Evolutionary conservation across 345 rosid genomes (phyloP), one percentile per base, ranked within the genome.

Genomic region (Populus euphratica): DNA sequence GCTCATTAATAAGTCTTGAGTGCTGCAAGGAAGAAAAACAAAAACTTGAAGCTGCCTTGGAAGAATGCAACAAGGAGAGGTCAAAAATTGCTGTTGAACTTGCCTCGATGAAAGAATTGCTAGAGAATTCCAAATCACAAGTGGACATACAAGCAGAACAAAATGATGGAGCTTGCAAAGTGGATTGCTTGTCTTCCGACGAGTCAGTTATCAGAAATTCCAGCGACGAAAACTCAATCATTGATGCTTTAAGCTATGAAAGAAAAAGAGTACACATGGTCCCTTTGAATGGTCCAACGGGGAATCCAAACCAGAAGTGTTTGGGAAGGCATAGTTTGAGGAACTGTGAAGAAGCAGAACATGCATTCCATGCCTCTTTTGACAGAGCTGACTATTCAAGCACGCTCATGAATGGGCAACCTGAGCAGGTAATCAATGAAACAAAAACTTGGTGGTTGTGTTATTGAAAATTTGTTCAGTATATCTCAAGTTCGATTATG

Each of bases 1-100:
- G 99, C 85, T 84, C 99, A 74, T 86, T 88, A 68, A 89, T 96
- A 79, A 96, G 97, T 83, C 96, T 96, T 0, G 97, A 93, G 79
- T 96, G 99, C 85, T 96, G 99, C 72, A 96, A 92, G 86, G 98
- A 93, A 89, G 99, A 96, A 83, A 93, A 96, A 72, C 83, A 91
- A 75, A 92, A 83, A 68, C 89, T 95, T 76, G 97, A 96, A 89
- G 87, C 80, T 73, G 83, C 81, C 73, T 77, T 93, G 81, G 86
- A 81, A 68, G 91, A 92, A 80, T 87, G 91, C 85, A 77, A 77
- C 0, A 88, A 88, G 82, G 94, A 87, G 79, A 96, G 83, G 73
- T 78, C 85, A 77, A 87, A 79, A 77, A 71, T 96, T 81, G 85
- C 88, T 27, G 78, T 69, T 76, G 98, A 96, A 74, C 88, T 93